Base-by-base conservation (phyloP, 2,329 filamentous ascomycete species). In the Fusarium foetens region DNA sequence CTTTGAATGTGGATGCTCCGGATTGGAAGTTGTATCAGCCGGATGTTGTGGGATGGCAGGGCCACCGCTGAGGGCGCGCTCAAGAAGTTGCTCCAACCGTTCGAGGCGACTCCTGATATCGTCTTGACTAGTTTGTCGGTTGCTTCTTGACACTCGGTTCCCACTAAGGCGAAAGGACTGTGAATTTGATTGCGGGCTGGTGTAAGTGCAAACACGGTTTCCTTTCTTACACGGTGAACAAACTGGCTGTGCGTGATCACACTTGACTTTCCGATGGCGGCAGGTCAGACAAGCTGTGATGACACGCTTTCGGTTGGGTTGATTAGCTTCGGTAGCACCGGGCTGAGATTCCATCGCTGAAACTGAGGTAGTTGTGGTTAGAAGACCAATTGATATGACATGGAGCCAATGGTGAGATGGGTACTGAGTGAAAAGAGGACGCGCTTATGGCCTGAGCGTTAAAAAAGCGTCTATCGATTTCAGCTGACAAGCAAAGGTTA, bases 141-240 rank as follows among this genome's bases (percentile, higher is more conserved):
- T 53, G 17, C 27, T 53, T 5, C 46, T 53, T 31, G 57, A 59
- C 6, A 59, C n/a, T 25, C 57, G 17, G 21, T 25, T 33, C 0
- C 45, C 46, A n/a, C 3, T 13, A 16, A 12, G 35, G 1, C 46
- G 36, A 35, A 46, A 59, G 21, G 21, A 16, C 16, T 39, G 27
- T 10, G 46, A 39, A 16, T 36, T 7, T 13, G 46, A 17, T 31
- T 33, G 45, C 5, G 46, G n/a, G n/a, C 4, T 59, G 13, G 46
- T 16, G 12, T 59, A 59, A 39, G 29, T 59, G 29, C 57, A 59
- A 59, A 31, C 36, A 19, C 57, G 57, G 25, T 41, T 54, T 31
- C 46, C 46, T 17, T 58, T 59, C 57, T 59, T 59, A 53, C 57
- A 59, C 31, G 57, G 46, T 6, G 57, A 53, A 9, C 57, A 54